phyloP scores from a whole-genome alignment of 1,284 basidiomycete genomes.

The Acaromyces ingoldii region DNA sequence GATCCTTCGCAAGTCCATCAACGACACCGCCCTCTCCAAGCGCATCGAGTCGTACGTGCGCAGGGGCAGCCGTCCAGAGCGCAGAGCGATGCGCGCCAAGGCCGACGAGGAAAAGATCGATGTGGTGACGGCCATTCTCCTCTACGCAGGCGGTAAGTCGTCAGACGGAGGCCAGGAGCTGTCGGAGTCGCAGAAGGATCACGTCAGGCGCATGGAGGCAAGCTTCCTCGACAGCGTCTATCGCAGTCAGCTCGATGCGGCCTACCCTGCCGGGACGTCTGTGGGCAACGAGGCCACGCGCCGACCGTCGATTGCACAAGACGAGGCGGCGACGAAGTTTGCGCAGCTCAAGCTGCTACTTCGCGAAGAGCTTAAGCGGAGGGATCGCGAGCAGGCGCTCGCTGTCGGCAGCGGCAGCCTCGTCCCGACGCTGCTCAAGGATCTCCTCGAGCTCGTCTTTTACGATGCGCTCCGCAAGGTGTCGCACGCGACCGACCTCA shows the following conservation, averaged over 20 bases:
- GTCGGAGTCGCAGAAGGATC: background rate
- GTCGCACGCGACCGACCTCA: slow-evolving; percentile 5
- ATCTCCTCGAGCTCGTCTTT: slow-evolving; percentile 12
- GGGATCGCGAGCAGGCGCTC: slow-evolving; percentile 12
- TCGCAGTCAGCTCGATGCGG: slow-evolving; percentile 1
- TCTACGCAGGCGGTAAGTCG: too few species aligned
- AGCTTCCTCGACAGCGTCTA: background rate
- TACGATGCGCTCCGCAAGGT: slow-evolving; percentile 7
- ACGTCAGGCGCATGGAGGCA: background rate
- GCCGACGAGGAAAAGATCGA: background rate
- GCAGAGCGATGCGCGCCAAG: background rate
- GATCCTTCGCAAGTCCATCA: background rate
- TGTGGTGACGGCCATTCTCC: background rate
- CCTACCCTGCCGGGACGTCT: background rate
- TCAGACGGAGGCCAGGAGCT: too few species aligned
- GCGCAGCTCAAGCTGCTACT: slow-evolving; percentile 12
- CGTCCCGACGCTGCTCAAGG: slow-evolving; percentile 11
- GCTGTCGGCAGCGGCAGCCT: slow-evolving; percentile 13
- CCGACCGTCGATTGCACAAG: background rate
- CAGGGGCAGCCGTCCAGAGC: background rate
- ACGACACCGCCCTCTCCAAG: background rate
- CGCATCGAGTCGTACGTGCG: background rate
- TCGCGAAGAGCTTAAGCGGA: slow-evolving; percentile 7
- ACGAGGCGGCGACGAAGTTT: slow-evolving; percentile 6
- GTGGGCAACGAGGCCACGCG: background rate